These are phyloP conservation scores for Steccherinum ochraceum DNA, from an alignment of 768 basidiomycete species.

Conservation along the genomic window DNA sequence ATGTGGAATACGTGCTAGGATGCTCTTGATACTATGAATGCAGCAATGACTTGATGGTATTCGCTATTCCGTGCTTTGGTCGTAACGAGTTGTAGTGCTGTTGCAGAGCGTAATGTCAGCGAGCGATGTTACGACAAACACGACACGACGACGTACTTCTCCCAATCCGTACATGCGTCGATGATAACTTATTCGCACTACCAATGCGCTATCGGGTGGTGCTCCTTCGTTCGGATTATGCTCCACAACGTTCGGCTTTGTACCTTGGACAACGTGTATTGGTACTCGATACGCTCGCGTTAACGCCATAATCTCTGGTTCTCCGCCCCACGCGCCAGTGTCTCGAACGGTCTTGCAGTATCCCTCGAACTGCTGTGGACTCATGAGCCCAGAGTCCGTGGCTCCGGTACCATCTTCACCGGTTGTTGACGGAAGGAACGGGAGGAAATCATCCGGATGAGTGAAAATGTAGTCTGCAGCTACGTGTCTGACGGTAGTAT, in stretches of 20 bases:
- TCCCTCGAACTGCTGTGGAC: constrained; percentile 48
- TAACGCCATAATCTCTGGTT: constrained; percentile 92
- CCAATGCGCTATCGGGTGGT: constrained; percentile 28
- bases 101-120: constrained; percentile 6
- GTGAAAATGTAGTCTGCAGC: constrained; percentile 78
- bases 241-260: constrained; percentile 74
- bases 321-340: constrained; percentile 95
- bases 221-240: constrained; percentile 53
- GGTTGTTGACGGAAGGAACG: constrained; percentile 75
- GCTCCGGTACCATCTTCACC: constrained; percentile 67
- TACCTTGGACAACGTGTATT: constrained; percentile 87
- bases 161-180: constrained; percentile 92
- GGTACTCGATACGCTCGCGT: constrained; percentile 75
- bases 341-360: constrained; percentile 78
- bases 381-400: constrained; percentile 66
- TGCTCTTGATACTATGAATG: constrained; percentile 5
- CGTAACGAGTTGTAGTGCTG: constrained; percentile 89
- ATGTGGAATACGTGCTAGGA: neutral
- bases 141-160: constrained; percentile 54
- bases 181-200: constrained; percentile 84
- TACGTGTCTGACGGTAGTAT: constrained; percentile 51
- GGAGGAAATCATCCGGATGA: constrained; percentile 87
- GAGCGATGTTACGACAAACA: neutral
- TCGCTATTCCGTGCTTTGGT: constrained; percentile 29
- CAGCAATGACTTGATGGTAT: constrained; percentile 14